Evolutionary conservation across 2,329 filamentous ascomycete genomes (phyloP), one percentile per base, ranked within the genome.

Genomic region (Lecanicillium sp.): DNA sequence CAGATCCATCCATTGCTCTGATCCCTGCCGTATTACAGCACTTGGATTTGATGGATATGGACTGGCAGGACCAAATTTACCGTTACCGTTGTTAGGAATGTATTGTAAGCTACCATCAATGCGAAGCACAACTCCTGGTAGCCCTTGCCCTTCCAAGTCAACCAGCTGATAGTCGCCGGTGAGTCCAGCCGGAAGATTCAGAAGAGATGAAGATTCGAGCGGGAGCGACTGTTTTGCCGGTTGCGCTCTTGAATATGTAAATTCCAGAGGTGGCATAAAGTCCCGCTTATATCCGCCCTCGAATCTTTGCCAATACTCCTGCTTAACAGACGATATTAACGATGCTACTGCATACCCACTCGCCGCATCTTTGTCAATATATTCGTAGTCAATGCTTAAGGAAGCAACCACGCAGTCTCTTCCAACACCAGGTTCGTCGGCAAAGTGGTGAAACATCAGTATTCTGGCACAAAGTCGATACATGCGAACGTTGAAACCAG

Each of bases 381-480:
- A 9, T 19, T 37, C 14, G 16, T 42, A 38, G 8, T 27, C 31
- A n/a, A 53, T 30, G 9, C 42, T 33, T 22, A 45, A 35, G 6
- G 53, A 49, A 8, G 29, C 32, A 31, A 55, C 50, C 3, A 57
- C 40, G 18, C 29, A 47, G 32, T 53, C 45, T 9, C 29, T 14
- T 17, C 36, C 44, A 1, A 47, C 18, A 1, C 7, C 25, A 17
- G 38, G 40, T 33, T 55, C 41, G 7, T 49, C 42, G 3, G 43
- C 45, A 22, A 63, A 55, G 36, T 54, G 50, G 42, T 62, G 59
- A 35, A 60, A 61, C 49, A 59, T 54, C 1, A 62, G 47, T 11
- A 62, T 35, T 2, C 58, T 38, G 5, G 35, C 37, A 36, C 57
- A 61, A 1, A 57, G 49, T 1, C 57, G 49, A 33, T 53, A 54